Percentiles rank a stretch among this genome's conserved stretches.
These are phyloP conservation scores for Wickerhamiella allomyrinae DNA, from an alignment of 805 yeast species.

Conservation along the genomic window DNA sequence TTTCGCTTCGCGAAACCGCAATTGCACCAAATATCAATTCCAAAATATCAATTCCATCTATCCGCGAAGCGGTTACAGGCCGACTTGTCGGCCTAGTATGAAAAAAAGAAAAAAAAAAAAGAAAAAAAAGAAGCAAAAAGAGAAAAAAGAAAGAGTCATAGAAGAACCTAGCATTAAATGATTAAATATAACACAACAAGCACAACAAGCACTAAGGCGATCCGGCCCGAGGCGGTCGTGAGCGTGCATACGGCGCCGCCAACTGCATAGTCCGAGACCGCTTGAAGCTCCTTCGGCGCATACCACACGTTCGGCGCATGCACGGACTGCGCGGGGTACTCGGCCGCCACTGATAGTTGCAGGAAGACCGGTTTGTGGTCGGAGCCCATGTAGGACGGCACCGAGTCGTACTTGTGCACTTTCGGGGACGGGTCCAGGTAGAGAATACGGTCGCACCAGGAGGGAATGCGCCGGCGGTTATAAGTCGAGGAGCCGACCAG, in stretches of 20 bases:
- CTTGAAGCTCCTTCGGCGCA: not conserved
- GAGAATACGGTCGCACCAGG: slow-evolving; percentile 84
- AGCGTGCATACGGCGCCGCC: not conserved
- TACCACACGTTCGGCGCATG: not conserved
- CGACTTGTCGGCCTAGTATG: no score
- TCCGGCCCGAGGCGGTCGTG: not conserved
- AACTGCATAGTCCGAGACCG: not conserved
- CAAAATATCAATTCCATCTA: no score
- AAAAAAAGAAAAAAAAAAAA: no score
- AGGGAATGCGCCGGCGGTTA: slow-evolving; percentile 49
- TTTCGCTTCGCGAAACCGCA: no score
- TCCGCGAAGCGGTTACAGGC: no score
- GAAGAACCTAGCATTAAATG: not conserved
- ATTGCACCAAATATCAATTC: no score
- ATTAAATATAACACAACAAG: not conserved
- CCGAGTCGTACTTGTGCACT: slow-evolving; percentile 34
- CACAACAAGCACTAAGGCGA: not conserved
- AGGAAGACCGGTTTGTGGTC: slow-evolving; percentile 75
- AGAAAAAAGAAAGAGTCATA: not conserved
- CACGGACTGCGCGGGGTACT: not conserved
- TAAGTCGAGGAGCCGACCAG: slow-evolving; percentile 35
- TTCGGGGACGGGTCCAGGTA: slow-evolving; percentile 34
- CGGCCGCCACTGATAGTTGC: slow-evolving; percentile 32
- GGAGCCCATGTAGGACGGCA: slow-evolving; percentile 37
- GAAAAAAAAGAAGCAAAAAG: no score